Evolutionary conservation across 352 stramenopile species (phyloP).

Genomic region (Globisporangium viniferum): DNA sequence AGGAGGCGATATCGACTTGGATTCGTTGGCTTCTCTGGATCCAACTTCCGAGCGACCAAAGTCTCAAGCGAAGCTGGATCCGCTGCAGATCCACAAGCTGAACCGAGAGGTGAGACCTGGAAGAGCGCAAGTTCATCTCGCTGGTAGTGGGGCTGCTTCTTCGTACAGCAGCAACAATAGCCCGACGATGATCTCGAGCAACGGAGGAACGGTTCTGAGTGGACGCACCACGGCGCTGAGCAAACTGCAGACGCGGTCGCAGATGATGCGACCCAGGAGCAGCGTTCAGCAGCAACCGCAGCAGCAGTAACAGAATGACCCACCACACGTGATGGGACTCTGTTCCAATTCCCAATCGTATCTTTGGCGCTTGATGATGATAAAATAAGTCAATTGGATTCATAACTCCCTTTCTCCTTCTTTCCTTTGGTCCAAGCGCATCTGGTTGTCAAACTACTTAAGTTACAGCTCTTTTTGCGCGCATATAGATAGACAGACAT

Average conservation of each 20-base stretch:
- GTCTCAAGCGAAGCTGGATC: slow-evolving; percentile 61
- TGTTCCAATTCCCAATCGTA: not conserved
- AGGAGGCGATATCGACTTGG: slow-evolving; percentile 5
- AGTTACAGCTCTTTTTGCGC: not conserved
- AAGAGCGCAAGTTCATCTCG: slow-evolving; percentile 1
- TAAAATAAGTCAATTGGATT: slow-evolving; percentile 16
- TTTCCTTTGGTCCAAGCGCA: not conserved
- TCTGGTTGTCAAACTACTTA: not conserved
- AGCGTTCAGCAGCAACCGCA: slow-evolving; percentile 14
- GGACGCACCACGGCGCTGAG: slow-evolving; percentile 18
- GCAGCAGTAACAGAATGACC: not conserved
- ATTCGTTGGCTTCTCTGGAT: not conserved
- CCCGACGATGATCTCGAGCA: slow-evolving; percentile 16
- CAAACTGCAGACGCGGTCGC: slow-evolving; percentile 54
- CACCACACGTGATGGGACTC: not conserved
- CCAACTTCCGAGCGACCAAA: slow-evolving; percentile 31
- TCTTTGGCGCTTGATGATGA: slow-evolving; percentile 2
- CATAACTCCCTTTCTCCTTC: not conserved
- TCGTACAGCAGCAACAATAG: slow-evolving; percentile 6
- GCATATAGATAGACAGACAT: not conserved
- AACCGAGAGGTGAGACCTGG: slow-evolving; percentile 20
- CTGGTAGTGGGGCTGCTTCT: not conserved
- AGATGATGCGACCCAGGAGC: slow-evolving; percentile 56
- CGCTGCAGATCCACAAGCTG: slow-evolving; percentile 46
- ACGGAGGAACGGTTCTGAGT: slow-evolving; percentile 15